Evolutionary conservation across 1,139 yeast genomes (phyloP).

Genomic region (Suhomyces taliae): DNA sequence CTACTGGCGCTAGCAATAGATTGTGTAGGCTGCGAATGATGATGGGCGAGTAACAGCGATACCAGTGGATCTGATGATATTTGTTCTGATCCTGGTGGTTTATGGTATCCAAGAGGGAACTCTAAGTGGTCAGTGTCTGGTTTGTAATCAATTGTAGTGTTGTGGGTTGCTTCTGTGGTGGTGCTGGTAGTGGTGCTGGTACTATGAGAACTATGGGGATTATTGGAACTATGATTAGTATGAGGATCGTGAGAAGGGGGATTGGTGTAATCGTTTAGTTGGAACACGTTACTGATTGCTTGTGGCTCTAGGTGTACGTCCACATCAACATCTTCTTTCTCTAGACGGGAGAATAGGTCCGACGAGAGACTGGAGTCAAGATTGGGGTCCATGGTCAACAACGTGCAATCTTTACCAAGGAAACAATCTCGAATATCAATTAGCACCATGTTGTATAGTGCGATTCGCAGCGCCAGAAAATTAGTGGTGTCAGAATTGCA

Average conservation of each 20-base stretch:
- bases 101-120: neutral
- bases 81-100: neutral
- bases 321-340: constrained; percentile 6
- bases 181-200: neutral
- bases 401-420: no score
- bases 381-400: constrained; percentile 9
- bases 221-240: constrained; percentile 9
- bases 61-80: no score
- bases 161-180: neutral
- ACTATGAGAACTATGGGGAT: neutral
- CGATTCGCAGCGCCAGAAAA: no score
- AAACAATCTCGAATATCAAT: no score
- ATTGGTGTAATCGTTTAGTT: constrained; percentile 15
- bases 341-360: constrained; percentile 11
- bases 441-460: no score
- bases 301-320: constrained; percentile 4
- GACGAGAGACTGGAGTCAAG: constrained; percentile 11
- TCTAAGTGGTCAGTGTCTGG: neutral
- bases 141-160: neutral
- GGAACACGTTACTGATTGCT: constrained; percentile 16
- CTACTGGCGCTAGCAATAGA: neutral
- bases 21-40: neutral
- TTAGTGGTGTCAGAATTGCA: no score
- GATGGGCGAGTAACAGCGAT: no score
- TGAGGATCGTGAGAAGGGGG: constrained; percentile 11